These are phyloP conservation scores for Symbiodinium natans DNA, from an alignment of 73 alveolate species.

Conservation along the genomic window DNA sequence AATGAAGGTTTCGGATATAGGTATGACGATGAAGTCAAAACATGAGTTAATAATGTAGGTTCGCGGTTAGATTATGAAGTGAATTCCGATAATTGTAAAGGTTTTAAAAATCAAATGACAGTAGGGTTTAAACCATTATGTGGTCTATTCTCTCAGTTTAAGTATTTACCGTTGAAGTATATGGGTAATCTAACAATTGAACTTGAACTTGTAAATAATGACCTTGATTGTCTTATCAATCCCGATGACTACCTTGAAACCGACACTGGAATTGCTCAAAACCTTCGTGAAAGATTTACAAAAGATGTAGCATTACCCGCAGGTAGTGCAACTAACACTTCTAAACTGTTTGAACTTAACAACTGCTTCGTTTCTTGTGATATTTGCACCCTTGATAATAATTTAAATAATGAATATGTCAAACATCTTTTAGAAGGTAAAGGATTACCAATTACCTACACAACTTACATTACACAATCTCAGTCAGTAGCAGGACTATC, in stretches of 20 bases:
- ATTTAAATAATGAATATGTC: not conserved
- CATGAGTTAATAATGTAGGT: not conserved
- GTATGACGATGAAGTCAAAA: not conserved
- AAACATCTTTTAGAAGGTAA: not conserved
- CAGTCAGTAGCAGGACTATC: not conserved
- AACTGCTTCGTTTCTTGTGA: not conserved
- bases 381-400: not conserved
- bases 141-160: not conserved
- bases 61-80: not conserved
- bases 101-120: not conserved
- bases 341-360: not conserved
- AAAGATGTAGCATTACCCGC: not conserved
- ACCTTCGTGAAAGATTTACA: not conserved
- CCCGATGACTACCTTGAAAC: not conserved
- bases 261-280: not conserved
- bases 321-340: too few species aligned
- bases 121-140: not conserved
- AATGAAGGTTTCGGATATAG: not conserved
- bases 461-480: not conserved
- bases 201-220: not conserved
- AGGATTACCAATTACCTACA: not conserved
- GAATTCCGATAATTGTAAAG: not conserved
- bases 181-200: not conserved
- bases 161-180: not conserved
- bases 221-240: not conserved